Conservation (phyloP, 83 land plant genomes). For the Thuja plicata region DNA sequence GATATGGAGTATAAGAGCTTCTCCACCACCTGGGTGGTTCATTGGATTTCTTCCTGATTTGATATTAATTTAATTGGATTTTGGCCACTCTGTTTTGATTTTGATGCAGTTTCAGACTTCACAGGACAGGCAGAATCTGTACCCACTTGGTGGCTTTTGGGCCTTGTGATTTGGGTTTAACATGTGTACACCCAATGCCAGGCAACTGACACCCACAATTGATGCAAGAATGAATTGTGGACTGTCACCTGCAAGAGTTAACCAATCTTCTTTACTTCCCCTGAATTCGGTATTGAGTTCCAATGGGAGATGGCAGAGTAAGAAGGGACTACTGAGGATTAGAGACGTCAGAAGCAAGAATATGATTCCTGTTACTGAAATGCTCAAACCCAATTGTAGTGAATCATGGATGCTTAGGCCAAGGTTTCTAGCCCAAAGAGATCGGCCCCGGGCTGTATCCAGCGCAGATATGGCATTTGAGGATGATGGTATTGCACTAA, state of each 20-base stretch:
- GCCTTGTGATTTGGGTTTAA: not conserved
- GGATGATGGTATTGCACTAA: conserved; percentile 5
- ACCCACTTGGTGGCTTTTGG: not conserved
- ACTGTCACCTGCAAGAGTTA: not conserved
- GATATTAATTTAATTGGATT: not conserved
- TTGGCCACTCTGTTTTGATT: not conserved
- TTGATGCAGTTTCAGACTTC: not conserved
- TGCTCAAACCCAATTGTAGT: not conserved
- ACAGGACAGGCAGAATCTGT: not conserved
- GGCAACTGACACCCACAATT: not conserved
- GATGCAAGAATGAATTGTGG: conserved; percentile 14
- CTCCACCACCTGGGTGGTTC: not conserved
- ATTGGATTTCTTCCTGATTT: not conserved
- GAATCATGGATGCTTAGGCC: not conserved
- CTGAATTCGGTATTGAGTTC: not conserved
- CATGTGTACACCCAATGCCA: not conserved
- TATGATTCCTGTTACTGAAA: not conserved
- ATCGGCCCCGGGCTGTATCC: not conserved
- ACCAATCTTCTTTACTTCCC: not conserved
- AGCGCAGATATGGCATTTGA: not conserved
- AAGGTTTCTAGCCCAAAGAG: not conserved
- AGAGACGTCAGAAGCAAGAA: not conserved
- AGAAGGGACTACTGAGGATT: not conserved
- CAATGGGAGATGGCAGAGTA: not conserved
- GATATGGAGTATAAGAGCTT: too few relatives aligned